phyloP scores from a whole-genome alignment of 208 protist species.

The Leishmania mexicana region DNA sequence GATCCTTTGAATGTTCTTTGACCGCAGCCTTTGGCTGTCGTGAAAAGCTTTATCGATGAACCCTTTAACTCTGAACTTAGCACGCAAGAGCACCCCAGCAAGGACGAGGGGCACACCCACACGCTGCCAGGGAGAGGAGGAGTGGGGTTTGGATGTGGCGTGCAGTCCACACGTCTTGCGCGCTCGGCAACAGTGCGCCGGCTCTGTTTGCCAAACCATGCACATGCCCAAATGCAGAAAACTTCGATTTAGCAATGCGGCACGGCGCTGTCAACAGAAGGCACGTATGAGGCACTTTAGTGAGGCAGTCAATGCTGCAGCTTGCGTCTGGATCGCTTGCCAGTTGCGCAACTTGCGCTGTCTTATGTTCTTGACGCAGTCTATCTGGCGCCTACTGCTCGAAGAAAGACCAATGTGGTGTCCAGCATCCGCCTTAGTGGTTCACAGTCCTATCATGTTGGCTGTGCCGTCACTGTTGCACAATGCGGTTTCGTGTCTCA shows the following conservation, averaged over 20 bases:
- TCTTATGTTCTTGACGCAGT: background rate
- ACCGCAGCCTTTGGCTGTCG: constrained; percentile 3
- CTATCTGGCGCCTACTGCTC: background rate
- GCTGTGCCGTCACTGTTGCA: background rate
- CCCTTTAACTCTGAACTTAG: constrained; percentile 35
- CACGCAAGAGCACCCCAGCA: background rate
- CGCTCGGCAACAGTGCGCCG: background rate
- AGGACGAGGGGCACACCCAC: background rate
- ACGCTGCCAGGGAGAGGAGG: too few relatives aligned
- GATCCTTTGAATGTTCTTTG: constrained; percentile 33
- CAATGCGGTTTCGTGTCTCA: background rate
- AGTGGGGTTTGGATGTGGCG: too few relatives aligned
- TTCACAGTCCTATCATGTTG: background rate
- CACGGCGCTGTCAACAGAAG: too few relatives aligned
- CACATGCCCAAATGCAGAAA: background rate
- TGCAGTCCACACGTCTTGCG: too few relatives aligned
- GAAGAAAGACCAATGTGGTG: background rate
- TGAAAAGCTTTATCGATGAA: constrained; percentile 29
- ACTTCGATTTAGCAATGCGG: background rate
- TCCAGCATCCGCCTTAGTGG: background rate
- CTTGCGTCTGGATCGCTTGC: background rate
- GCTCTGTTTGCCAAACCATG: too few relatives aligned
- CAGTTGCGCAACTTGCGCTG: background rate
- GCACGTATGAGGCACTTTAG: background rate
- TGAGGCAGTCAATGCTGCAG: background rate